These are phyloP conservation scores for Parastagonospora nodorum DNA, from an alignment of 2,329 filamentous ascomycete species.

Conservation along the genomic window DNA sequence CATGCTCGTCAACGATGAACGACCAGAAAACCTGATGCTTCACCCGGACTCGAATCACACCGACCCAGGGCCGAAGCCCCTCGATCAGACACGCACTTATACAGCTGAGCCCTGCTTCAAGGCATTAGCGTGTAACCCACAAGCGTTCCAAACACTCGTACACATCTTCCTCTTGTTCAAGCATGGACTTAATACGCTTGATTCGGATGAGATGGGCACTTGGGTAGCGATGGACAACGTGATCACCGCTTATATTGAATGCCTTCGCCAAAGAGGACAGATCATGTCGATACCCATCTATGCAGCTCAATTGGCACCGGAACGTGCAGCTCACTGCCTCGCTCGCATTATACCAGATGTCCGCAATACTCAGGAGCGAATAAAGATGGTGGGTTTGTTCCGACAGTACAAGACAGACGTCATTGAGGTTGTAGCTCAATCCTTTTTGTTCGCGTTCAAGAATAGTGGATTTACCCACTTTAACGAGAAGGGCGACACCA, in stretches of 20 bases:
- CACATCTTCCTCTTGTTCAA: constrained; percentile 68
- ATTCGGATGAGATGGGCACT: constrained; percentile 14
- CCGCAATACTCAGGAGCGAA: constrained; percentile 66
- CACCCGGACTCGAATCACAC: constrained; percentile 32
- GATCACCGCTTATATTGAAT: constrained; percentile 80
- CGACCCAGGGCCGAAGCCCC: constrained; percentile 23
- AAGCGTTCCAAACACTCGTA: constrained; percentile 52
- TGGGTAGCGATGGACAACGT: constrained; percentile 68
- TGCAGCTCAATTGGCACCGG: constrained; percentile 73
- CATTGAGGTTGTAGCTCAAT: constrained; percentile 72
- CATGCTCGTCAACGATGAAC: constrained; percentile 35
- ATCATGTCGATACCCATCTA: constrained; percentile 86
- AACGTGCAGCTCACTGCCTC: constrained; percentile 71
- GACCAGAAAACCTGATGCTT: constrained; percentile 36
- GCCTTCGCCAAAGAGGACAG: constrained; percentile 72
- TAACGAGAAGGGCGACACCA: constrained; percentile 14
- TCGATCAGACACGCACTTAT: constrained; percentile 20
- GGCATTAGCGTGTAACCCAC: constrained; percentile 46
- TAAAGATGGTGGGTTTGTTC: constrained; percentile 75
- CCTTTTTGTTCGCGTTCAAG: constrained; percentile 56
- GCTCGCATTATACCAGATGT: constrained; percentile 79
- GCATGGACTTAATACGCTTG: constrained; percentile 50
- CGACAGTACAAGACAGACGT: constrained; percentile 74
- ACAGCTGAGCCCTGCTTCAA: constrained; percentile 33
- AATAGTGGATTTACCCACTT: constrained; percentile 35